These are phyloP conservation scores for Elaphomyces granulatus DNA, from an alignment of 495 filamentous ascomycete species.

Conservation along the genomic window DNA sequence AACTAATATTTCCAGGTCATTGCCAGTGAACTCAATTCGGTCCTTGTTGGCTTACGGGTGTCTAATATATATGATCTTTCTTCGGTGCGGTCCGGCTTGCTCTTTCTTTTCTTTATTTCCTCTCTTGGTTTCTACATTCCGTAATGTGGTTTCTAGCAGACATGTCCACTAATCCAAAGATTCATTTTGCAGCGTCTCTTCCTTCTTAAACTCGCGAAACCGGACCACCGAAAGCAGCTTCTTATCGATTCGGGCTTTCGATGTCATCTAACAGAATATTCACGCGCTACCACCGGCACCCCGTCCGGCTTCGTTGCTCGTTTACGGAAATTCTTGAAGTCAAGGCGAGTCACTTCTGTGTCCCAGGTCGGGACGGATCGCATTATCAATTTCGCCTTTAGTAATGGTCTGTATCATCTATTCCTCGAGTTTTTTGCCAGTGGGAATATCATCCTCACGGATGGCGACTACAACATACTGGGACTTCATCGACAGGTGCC, in stretches of 20 bases:
- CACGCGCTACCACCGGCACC: conserved; percentile 64
- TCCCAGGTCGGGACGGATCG: conserved; percentile 85
- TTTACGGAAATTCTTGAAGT: conserved; percentile 76
- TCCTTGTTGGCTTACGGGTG: conserved; percentile 62
- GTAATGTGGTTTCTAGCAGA: no score
- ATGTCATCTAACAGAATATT: conserved; percentile 83
- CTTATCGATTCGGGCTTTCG: conserved; percentile 92
- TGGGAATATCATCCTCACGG: conserved; percentile 90
- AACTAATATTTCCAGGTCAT: conserved; percentile 83
- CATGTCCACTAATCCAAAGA: background rate
- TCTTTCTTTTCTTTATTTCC: no score
- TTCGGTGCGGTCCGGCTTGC: no score
- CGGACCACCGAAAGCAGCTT: conserved; percentile 71
- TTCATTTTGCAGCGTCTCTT: conserved; percentile 58
- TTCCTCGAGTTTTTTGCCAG: conserved; percentile 92
- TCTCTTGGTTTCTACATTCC: no score
- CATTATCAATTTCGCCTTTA: conserved; percentile 84
- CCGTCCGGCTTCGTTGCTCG: conserved; percentile 73
- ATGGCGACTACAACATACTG: conserved; percentile 62
- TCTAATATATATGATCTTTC: conserved; percentile 93
- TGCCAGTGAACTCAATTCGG: conserved; percentile 71
- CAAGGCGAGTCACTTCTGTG: conserved; percentile 66
- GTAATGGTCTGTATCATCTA: conserved; percentile 73
- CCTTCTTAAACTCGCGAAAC: conserved; percentile 82
- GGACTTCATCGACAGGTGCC: conserved; percentile 67